Evolutionary conservation across 768 basidiomycete species (phyloP).

Genomic region (Tylopilus vinaceipallidus): DNA sequence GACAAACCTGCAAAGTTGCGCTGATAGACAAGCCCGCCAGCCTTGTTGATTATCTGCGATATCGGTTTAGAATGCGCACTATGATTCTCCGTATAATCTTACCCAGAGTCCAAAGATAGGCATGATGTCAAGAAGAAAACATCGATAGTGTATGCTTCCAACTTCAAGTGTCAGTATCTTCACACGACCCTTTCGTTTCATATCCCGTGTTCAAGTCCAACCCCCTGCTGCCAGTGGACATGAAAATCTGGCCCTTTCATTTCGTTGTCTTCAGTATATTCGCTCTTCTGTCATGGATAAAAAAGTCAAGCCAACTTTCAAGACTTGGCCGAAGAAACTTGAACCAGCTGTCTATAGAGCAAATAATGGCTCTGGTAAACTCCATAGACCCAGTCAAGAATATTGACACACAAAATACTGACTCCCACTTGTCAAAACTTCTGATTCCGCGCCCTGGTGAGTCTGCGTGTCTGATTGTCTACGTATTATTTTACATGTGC

Average conservation of each 20-base stretch:
- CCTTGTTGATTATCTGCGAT: slow-evolving; percentile 91
- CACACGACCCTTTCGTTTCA: slow-evolving; percentile 9
- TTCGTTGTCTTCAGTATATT: slow-evolving; percentile 9
- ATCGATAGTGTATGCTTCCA: not conserved
- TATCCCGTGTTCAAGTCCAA: not conserved
- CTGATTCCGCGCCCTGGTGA: slow-evolving; percentile 81
- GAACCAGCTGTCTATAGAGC: slow-evolving; percentile 44
- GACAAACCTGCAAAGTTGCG: slow-evolving; percentile 81
- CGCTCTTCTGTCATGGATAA: slow-evolving; percentile 20
- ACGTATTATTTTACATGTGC: slow-evolving; percentile 1
- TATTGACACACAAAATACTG: slow-evolving; percentile 61
- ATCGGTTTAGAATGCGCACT: slow-evolving; percentile 1
- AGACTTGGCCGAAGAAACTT: slow-evolving; percentile 39
- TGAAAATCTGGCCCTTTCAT: slow-evolving; percentile 14
- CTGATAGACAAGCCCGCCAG: slow-evolving; percentile 94
- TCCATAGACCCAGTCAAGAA: slow-evolving; percentile 65
- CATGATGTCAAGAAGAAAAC: slow-evolving; percentile 42
- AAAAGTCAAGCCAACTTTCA: slow-evolving; percentile 28
- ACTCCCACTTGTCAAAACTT: slow-evolving; percentile 77
- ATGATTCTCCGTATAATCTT: slow-evolving; percentile 20
- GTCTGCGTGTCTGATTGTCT: slow-evolving; percentile 26
- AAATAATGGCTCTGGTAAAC: slow-evolving; percentile 50
- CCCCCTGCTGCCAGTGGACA: slow-evolving; percentile 3
- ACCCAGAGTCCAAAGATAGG: slow-evolving; percentile 84
- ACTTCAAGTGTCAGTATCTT: not conserved